Conservation (phyloP, 2,329 filamentous ascomycete genomes). For the Neodidymelliopsis sp. region DNA sequence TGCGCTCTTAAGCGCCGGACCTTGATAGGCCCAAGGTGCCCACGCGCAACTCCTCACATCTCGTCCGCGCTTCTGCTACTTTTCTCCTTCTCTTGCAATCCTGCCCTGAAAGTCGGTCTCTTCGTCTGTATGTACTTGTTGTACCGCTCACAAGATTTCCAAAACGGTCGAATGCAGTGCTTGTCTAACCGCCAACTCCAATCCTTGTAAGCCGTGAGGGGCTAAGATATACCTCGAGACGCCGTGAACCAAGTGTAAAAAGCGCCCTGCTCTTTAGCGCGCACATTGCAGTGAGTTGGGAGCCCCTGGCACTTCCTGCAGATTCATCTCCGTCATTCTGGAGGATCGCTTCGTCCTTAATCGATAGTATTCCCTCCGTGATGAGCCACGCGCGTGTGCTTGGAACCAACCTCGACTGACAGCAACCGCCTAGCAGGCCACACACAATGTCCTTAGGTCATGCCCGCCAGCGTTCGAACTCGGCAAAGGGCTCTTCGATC, state of each 20-base stretch:
- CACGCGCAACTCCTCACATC: conserved; percentile 41
- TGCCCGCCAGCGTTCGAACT: conserved; percentile 52
- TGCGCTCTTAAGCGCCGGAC: conserved; percentile 48
- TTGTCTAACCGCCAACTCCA: conserved; percentile 41
- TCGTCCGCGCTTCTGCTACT: conserved; percentile 43
- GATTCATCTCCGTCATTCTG: conserved; percentile 35
- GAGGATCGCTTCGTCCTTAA: conserved; percentile 36
- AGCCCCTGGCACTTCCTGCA: conserved; percentile 38
- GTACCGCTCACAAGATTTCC: conserved; percentile 28
- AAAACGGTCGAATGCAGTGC: conserved; percentile 54
- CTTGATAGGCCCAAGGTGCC: conserved; percentile 44
- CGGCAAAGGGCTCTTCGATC: conserved; percentile 43
- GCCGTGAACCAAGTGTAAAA: conserved; percentile 45
- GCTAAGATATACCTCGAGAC: conserved; percentile 48
- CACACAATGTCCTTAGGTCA: conserved; percentile 55
- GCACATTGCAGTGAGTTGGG: conserved; percentile 46
- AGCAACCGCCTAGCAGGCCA: conserved; percentile 33
- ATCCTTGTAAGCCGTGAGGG: conserved; percentile 50
- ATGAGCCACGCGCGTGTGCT: conserved; percentile 39
- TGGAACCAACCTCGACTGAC: conserved; percentile 40
- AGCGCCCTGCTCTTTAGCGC: conserved; percentile 47
- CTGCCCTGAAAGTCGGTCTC: conserved; percentile 36
- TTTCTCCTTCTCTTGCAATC: conserved; percentile 35
- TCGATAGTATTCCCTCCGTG: conserved; percentile 35
- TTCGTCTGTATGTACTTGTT: conserved; percentile 44